Evolutionary conservation across 2,329 filamentous ascomycete genomes (phyloP), one percentile per base, ranked within the genome.

Genomic region (Calycina marina): DNA sequence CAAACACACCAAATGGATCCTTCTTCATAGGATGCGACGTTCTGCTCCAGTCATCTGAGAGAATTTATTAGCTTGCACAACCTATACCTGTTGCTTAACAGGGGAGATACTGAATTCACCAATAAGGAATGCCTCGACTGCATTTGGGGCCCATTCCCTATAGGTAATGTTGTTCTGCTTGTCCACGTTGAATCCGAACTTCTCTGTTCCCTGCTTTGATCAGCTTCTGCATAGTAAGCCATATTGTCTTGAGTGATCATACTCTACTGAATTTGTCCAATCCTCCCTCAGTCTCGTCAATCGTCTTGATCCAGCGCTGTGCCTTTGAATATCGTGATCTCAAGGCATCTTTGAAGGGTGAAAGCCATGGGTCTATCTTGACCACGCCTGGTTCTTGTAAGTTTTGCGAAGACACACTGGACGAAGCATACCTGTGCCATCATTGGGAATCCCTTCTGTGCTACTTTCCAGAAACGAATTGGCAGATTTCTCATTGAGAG

Each of bases 61-160:
- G 32, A 32, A 30, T 33, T 5, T 16, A 37, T 50, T 38, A 50
- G 46, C 37, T 26, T 16, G 16, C 25, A 22, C 30, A 34, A 18
- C 18, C 20, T 25, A 22, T 27, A 30, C 27, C 40, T 26, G 25
- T 35, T 26, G 36, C 28, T 31, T 28, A 16, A 28, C 30, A 38
- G 37, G 41, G 38, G 41, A 43, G 41, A 44, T 62, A 86, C 80
- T 98, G 65, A 96, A 98, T 47, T 96, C 90, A 40, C 90, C 90
- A 46, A 93, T 78, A 32, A 98, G 68, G 53, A 76, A 85, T 30
- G 90, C 90, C 50, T 80, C 67, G 25, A 72, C 64, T 33, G 85
- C 88, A 62, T 85, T 92, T 15, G 90, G 86, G 1, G 90, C 90
- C 90, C 90, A 98, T 67, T 98, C 90, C 46, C 84, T 72, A 58